phyloP scores from a whole-genome alignment of 208 protist genomes.

The Acanthamoeba castellanii region DNA sequence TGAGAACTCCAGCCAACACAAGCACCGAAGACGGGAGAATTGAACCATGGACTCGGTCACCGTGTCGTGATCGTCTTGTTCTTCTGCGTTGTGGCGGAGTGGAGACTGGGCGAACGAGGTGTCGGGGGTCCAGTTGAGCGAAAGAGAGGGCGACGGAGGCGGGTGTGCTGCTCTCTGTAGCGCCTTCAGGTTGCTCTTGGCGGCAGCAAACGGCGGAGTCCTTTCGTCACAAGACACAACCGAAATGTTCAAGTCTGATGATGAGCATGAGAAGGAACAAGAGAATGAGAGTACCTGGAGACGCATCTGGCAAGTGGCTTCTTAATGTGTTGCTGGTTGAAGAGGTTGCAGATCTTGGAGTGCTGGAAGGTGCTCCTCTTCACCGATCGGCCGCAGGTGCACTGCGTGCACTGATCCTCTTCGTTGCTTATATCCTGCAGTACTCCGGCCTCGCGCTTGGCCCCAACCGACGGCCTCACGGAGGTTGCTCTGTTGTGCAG shows the following conservation, averaged over 20 bases:
- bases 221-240: background rate
- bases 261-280: background rate
- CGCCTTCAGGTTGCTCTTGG: slow-evolving; percentile 24
- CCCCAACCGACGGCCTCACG: background rate
- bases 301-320: background rate
- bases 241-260: background rate
- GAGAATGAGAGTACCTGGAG: background rate
- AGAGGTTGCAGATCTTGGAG: slow-evolving; percentile 36
- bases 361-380: slow-evolving; percentile 9
- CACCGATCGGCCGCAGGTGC: slow-evolving; percentile 7
- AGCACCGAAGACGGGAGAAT: background rate
- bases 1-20: background rate
- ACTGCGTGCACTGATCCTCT: background rate
- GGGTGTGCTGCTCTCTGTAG: background rate
- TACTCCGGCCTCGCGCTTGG: background rate
- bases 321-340: background rate
- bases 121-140: slow-evolving; percentile 2
- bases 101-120: background rate
- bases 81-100: background rate
- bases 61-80: background rate
- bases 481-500: background rate
- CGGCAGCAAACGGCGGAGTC: slow-evolving; percentile 2
- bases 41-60: background rate
- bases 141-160: slow-evolving; percentile 19
- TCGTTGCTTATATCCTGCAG: background rate